A percentile compares a stretch with the other conserved stretches of the same genome.
These are phyloP conservation scores for Diplotaxis tenuifolia DNA, from an alignment of 345 rosid genomes.

Conservation along the genomic window DNA sequence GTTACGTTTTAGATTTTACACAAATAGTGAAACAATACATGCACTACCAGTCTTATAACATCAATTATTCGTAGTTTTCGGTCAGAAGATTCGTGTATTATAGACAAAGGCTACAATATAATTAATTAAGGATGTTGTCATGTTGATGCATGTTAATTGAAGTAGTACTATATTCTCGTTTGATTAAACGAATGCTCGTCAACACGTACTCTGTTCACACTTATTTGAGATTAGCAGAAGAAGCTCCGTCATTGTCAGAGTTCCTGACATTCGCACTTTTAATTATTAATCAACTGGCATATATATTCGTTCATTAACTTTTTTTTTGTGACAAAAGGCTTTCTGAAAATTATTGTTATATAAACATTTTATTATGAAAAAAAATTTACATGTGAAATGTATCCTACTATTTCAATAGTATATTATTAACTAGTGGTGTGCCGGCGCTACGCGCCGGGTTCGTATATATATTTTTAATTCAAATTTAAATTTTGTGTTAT, in stretches of 20 bases:
- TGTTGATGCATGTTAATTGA: not conserved
- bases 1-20: not conserved
- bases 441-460: too few species aligned
- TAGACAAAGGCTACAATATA: not conserved
- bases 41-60: not conserved
- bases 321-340: too few species aligned
- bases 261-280: not conserved
- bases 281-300: not conserved
- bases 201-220: constrained; percentile 10
- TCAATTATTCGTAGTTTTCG: too few species aligned
- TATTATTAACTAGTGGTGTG: too few species aligned
- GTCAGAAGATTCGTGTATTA: not conserved
- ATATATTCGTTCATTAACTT: too few species aligned
- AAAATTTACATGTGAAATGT: not conserved
- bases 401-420: not conserved
- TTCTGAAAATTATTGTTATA: not conserved
- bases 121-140: not conserved
- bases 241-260: not conserved
- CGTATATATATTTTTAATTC: too few species aligned
- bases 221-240: not conserved
- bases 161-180: not conserved
- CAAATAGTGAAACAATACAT: not conserved
- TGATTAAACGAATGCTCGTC: constrained; percentile 8
- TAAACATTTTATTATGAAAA: not conserved
- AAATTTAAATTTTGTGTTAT: too few species aligned